These are phyloP conservation scores for Suillus clintonianus DNA, from an alignment of 768 basidiomycete species.

Conservation along the genomic window DNA sequence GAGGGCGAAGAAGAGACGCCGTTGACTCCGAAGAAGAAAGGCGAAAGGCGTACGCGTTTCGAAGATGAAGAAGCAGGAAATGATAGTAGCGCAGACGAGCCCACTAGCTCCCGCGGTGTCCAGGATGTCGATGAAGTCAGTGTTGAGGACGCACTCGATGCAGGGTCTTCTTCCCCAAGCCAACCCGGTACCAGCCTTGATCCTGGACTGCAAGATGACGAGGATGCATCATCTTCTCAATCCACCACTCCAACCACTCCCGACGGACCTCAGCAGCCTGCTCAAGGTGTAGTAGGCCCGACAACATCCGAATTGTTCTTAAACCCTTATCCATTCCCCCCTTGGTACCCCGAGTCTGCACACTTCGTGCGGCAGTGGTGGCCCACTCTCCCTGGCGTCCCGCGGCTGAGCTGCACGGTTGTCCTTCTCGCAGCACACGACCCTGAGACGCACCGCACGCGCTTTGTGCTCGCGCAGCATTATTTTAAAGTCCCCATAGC, in stretches of 20 bases:
- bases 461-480: constrained; percentile 72
- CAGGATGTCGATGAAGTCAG: constrained; percentile 11
- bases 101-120: neutral
- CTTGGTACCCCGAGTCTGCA: constrained; percentile 72
- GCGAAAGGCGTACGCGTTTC: neutral
- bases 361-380: constrained; percentile 85
- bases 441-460: constrained; percentile 55
- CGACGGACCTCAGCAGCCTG: constrained; percentile 8
- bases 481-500: constrained; percentile 72
- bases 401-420: constrained; percentile 71
- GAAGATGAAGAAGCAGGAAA: constrained; percentile 1
- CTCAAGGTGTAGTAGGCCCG: neutral
- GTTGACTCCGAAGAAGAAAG: too few species aligned
- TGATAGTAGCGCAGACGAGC: neutral
- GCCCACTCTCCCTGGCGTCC: constrained; percentile 66
- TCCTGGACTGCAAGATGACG: neutral
- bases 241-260: constrained; percentile 6
- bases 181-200: neutral
- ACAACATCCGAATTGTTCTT: constrained; percentile 23
- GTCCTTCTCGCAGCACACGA: constrained; percentile 67
- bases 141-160: constrained; percentile 10
- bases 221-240: neutral
- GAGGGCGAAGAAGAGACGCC: neutral
- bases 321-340: constrained; percentile 67
- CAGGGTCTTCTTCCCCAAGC: constrained; percentile 9